phyloP scores from a whole-genome alignment of 2,329 filamentous ascomycete species.

The Aspergillus transmontanensis region DNA sequence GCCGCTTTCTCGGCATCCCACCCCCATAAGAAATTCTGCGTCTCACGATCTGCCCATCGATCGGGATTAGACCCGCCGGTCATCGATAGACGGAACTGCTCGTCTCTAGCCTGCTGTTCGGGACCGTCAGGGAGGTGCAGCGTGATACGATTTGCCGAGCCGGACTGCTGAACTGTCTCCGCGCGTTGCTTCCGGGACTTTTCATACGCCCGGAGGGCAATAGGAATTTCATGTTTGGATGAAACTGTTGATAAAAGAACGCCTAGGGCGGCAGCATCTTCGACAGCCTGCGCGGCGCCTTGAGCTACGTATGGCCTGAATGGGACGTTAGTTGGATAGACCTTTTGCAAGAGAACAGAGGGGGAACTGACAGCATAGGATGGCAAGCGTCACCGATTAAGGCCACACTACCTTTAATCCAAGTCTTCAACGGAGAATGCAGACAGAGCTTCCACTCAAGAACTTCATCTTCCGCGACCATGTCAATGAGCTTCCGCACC shows the following conservation, averaged over 20 bases:
- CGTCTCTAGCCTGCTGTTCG: constrained; percentile 46
- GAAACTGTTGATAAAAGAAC: constrained; percentile 36
- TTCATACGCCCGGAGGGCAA: constrained; percentile 41
- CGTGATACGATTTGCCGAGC: constrained; percentile 37
- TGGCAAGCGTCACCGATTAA: constrained; percentile 48
- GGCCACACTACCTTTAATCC: constrained; percentile 39
- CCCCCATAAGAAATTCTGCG: constrained; percentile 53
- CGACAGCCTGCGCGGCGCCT: constrained; percentile 51
- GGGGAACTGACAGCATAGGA: constrained; percentile 45
- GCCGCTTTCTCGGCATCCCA: constrained; percentile 41
- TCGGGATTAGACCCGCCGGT: constrained; percentile 50
- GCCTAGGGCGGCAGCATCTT: constrained; percentile 44
- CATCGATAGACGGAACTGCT: constrained; percentile 32
- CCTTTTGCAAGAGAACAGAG: not conserved
- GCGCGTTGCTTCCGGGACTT: constrained; percentile 42
- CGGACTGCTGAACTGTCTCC: constrained; percentile 42
- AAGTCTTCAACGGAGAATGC: constrained; percentile 36
- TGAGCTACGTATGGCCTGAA: constrained; percentile 40
- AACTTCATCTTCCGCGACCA: constrained; percentile 58
- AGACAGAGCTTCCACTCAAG: constrained; percentile 43
- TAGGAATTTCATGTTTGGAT: constrained; percentile 35
- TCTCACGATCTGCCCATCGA: constrained; percentile 67
- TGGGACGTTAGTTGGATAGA: not conserved
- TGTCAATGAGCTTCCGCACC: constrained; percentile 60
- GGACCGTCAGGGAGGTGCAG: constrained; percentile 44